Evolutionary conservation across 805 yeast genomes (phyloP).

Genomic region (Yarrowia deformans): DNA sequence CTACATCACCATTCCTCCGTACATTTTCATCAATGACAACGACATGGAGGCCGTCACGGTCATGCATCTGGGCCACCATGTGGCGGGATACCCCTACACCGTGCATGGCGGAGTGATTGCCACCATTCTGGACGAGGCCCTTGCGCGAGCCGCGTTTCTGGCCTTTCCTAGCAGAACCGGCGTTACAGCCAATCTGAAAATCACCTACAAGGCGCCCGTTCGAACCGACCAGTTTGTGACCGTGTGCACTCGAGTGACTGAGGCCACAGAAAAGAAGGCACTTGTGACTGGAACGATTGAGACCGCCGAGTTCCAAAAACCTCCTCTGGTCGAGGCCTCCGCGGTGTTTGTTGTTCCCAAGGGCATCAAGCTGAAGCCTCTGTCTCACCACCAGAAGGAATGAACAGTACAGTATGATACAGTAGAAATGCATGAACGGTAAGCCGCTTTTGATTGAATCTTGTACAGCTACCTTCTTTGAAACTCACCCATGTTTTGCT

Average conservation of each 20-base stretch:
- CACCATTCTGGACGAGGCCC: slow-evolving; percentile 82
- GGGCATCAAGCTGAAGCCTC: slow-evolving; percentile 31
- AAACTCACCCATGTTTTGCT: too few relatives aligned
- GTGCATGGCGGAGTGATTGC: slow-evolving; percentile 89
- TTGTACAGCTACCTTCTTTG: too few relatives aligned
- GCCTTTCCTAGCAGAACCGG: slow-evolving; percentile 81
- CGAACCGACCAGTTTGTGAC: slow-evolving; percentile 70
- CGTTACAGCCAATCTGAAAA: slow-evolving; percentile 79
- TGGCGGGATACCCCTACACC: slow-evolving; percentile 86
- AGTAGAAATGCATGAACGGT: too few relatives aligned
- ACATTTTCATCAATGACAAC: slow-evolving; percentile 64
- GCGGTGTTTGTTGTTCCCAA: slow-evolving; percentile 36
- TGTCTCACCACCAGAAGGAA: slow-evolving; percentile 27
- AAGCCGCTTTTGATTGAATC: too few relatives aligned
- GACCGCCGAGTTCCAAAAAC: slow-evolving; percentile 23
- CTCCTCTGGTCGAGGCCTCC: slow-evolving; percentile 22
- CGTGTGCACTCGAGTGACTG: slow-evolving; percentile 68
- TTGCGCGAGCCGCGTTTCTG: slow-evolving; percentile 87
- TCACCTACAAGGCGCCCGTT: slow-evolving; percentile 66
- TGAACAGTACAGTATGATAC: background rate
- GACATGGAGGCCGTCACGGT: slow-evolving; percentile 69
- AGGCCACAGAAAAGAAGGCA: slow-evolving; percentile 80
- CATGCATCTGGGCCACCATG: slow-evolving; percentile 75
- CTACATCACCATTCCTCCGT: slow-evolving; percentile 77
- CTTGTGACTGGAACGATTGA: slow-evolving; percentile 55